phyloP scores from a whole-genome alignment of 768 basidiomycete species.

The Pisolithus microcarpus region DNA sequence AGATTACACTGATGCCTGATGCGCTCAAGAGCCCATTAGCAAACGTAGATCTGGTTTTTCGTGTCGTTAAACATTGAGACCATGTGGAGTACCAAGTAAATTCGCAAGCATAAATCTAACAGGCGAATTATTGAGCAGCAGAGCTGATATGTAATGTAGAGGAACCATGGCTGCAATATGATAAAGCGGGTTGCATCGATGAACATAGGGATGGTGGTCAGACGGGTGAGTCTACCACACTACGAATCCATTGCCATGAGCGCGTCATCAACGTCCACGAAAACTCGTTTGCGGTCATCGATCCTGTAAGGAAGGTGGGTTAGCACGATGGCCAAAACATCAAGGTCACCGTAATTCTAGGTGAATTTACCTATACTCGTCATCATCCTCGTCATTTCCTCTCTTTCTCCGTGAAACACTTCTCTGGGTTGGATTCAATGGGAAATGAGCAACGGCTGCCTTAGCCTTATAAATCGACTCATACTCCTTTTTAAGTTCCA shows the following conservation, averaged over 20 bases:
- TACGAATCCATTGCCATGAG: slow-evolving; percentile 29
- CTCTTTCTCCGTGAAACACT: slow-evolving; percentile 57
- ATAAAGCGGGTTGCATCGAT: neutral
- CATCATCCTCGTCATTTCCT: slow-evolving; percentile 68
- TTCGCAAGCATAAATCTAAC: neutral
- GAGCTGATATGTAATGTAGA: neutral
- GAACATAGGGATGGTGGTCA: neutral
- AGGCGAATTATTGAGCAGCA: neutral
- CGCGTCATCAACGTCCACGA: slow-evolving; percentile 30
- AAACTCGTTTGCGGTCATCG: slow-evolving; percentile 39
- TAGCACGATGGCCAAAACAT: neutral
- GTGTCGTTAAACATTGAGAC: neutral
- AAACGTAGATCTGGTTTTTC: no score
- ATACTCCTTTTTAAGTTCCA: slow-evolving; percentile 56
- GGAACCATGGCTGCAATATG: neutral
- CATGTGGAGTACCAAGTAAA: no score
- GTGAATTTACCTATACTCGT: slow-evolving; percentile 41
- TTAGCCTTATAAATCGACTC: slow-evolving; percentile 86
- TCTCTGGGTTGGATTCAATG: slow-evolving; percentile 34
- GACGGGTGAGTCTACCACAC: neutral
- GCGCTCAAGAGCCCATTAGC: no score
- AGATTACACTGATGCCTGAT: no score
- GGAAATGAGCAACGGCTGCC: slow-evolving; percentile 58
- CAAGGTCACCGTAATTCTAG: neutral
- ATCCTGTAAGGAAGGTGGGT: neutral